phyloP scores from a whole-genome alignment of 2,329 filamentous ascomycete genomes.

The Ophiobolus disseminans region DNA sequence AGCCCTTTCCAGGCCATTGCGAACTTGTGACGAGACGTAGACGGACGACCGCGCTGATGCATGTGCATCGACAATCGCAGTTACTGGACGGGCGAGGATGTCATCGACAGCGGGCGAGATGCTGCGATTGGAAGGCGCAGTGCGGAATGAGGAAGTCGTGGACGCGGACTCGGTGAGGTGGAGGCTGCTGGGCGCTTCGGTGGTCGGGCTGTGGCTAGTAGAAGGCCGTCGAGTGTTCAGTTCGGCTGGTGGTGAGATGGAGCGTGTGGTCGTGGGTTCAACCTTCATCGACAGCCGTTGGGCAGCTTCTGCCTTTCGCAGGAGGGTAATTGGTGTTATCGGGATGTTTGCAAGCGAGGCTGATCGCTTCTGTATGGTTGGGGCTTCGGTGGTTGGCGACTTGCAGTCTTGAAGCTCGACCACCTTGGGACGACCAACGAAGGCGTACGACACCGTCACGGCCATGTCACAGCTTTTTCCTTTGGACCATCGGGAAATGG shows the following conservation, averaged over 20 bases:
- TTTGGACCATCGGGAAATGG: constrained; percentile 41
- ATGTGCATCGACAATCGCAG: constrained; percentile 21
- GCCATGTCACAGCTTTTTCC: constrained; percentile 48
- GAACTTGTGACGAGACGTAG: constrained; percentile 30
- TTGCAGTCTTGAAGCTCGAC: constrained; percentile 44
- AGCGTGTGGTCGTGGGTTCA: constrained; percentile 24
- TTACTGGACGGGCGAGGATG: constrained; percentile 29
- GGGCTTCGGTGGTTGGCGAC: constrained; percentile 22
- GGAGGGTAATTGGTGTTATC: constrained; percentile 35
- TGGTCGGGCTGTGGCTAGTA: constrained; percentile 35
- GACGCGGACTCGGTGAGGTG: constrained; percentile 33
- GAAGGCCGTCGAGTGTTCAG: constrained; percentile 36
- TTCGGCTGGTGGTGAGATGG: constrained; percentile 31
- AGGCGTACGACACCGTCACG: constrained; percentile 47
- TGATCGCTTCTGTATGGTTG: constrained; percentile 35
- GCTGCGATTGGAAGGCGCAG: constrained; percentile 34
- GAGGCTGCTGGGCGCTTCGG: constrained; percentile 25
- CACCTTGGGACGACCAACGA: constrained; percentile 48
- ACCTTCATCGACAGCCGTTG: constrained; percentile 38
- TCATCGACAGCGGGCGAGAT: constrained; percentile 30
- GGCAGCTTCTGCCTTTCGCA: constrained; percentile 33
- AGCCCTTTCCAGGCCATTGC: constrained; percentile 21
- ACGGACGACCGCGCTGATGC: constrained; percentile 35
- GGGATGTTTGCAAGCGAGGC: constrained; percentile 45
- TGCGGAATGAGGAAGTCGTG: constrained; percentile 29